Conservation (phyloP, 2,329 filamentous ascomycete genomes). For the Grosmannia penicillata region DNA sequence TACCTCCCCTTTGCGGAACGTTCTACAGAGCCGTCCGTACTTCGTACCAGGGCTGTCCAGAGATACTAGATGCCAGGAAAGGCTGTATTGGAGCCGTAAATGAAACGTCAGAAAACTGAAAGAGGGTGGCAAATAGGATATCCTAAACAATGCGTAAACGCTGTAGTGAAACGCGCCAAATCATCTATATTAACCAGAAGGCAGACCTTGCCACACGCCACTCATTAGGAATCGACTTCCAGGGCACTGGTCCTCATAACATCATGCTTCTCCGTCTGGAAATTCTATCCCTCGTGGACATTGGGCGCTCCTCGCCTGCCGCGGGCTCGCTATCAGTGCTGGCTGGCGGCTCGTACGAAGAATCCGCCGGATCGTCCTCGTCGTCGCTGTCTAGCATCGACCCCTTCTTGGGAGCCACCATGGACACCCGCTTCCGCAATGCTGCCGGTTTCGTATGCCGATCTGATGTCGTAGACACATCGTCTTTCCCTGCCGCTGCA, state of each 20-base stretch:
- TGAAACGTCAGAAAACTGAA: not conserved
- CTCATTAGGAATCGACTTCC: not conserved
- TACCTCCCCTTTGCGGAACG: not conserved
- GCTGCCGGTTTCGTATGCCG: conserved; percentile 11
- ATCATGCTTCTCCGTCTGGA: conserved; percentile 44
- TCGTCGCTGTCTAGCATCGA: conserved; percentile 17
- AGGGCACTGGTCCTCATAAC: conserved; percentile 24
- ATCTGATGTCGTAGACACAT: conserved; percentile 1
- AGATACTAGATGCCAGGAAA: not conserved
- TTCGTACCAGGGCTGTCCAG: not conserved
- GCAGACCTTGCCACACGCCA: no score
- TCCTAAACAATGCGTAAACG: conserved; percentile 8
- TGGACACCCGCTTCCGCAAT: conserved; percentile 26
- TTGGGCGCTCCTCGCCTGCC: conserved; percentile 9
- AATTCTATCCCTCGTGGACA: conserved; percentile 17
- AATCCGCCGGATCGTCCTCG: conserved; percentile 18
- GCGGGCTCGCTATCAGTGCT: conserved; percentile 1
- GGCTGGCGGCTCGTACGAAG: conserved; percentile 12
- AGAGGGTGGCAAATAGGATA: conserved; percentile 8
- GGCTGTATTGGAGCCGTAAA: not conserved
- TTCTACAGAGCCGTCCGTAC: no score
- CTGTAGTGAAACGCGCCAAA: conserved; percentile 1
- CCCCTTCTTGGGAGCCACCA: conserved; percentile 21
- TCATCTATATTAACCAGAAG: not conserved
- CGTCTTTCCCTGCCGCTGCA: not conserved